Evolutionary conservation across 1,139 yeast species (phyloP).

Genomic region (Candida smagusa): DNA sequence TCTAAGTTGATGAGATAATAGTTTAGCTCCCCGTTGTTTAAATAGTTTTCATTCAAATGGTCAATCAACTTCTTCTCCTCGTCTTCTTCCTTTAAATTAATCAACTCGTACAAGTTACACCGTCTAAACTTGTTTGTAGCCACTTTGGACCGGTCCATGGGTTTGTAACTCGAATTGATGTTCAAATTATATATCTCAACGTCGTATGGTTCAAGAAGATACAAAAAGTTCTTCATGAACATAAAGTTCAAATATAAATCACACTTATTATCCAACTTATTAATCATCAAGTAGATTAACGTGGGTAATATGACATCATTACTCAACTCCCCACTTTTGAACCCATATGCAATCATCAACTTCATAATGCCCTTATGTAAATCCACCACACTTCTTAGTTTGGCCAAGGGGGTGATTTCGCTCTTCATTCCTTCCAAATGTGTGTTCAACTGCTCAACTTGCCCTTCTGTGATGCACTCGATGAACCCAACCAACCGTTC

Average conservation of each 20-base stretch:
- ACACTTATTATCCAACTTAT: slow-evolving; percentile 16
- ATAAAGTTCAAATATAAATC: slow-evolving; percentile 37
- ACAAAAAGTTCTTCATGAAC: slow-evolving; percentile 36
- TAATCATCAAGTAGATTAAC: slow-evolving; percentile 35
- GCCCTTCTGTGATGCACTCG: slow-evolving; percentile 13
- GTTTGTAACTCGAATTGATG: slow-evolving; percentile 17
- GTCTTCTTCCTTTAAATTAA: slow-evolving; percentile 25
- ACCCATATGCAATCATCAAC: slow-evolving; percentile 17
- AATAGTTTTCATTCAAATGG: slow-evolving; percentile 24
- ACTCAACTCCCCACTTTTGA: slow-evolving; percentile 23
- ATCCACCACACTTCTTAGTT: slow-evolving; percentile 26
- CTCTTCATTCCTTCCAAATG: slow-evolving; percentile 16
- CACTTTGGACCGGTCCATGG: slow-evolving; percentile 17
- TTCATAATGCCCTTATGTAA: slow-evolving; percentile 32
- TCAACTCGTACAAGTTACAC: slow-evolving; percentile 27
- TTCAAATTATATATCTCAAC: slow-evolving; percentile 18
- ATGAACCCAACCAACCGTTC: slow-evolving; percentile 18
- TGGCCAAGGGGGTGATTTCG: slow-evolving; percentile 31
- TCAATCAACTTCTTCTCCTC: slow-evolving; percentile 31
- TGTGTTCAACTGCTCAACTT: slow-evolving; percentile 9
- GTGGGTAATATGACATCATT: slow-evolving; percentile 42
- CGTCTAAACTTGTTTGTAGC: slow-evolving; percentile 12
- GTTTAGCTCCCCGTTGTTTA: slow-evolving; percentile 39
- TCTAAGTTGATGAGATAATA: slow-evolving; percentile 45
- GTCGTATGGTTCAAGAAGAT: slow-evolving; percentile 31